Conservation (phyloP, 495 filamentous ascomycete species). For the Rostrohypoxylon terebratum region DNA sequence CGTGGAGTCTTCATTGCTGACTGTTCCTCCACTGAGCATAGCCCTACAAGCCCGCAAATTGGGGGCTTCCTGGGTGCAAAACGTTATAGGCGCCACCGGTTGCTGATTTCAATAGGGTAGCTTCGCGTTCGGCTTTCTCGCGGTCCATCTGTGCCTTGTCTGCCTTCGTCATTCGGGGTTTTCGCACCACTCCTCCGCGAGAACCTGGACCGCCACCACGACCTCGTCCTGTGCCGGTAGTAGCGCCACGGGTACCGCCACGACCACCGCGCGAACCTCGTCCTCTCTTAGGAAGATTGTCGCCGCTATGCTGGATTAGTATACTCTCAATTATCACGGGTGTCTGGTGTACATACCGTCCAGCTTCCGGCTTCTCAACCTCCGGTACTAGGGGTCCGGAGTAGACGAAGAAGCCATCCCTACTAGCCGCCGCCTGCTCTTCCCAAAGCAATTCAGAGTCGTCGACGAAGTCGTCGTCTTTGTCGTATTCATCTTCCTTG, state of each 20-base stretch:
- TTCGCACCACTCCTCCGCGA: conserved; percentile 81
- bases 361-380: conserved; percentile 81
- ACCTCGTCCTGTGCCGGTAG: conserved; percentile 58
- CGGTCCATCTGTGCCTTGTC: conserved; percentile 78
- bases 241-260: conserved; percentile 68
- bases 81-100: conserved; percentile 46
- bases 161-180: conserved; percentile 83
- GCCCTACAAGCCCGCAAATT: conserved; percentile 47
- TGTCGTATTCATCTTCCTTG: conserved; percentile 96
- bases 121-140: conserved; percentile 63
- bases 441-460: conserved; percentile 97
- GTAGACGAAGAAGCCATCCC: conserved; percentile 93
- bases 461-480: conserved; percentile 96
- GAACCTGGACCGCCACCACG: conserved; percentile 78
- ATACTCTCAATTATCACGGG: conserved; percentile 14
- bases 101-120: conserved; percentile 40
- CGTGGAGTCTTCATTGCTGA: conserved; percentile 1
- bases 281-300: conserved; percentile 81
- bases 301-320: conserved; percentile 67
- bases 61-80: conserved; percentile 46
- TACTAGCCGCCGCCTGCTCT: conserved; percentile 90
- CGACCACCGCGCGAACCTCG: conserved; percentile 70
- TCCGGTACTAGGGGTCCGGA: conserved; percentile 86
- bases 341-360: conserved; percentile 65
- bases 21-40: neutral